A percentile compares a stretch with the other conserved stretches of the same genome.
phyloP scores from a whole-genome alignment of 148 eudicot genomes.

The Diospyros lotus region DNA sequence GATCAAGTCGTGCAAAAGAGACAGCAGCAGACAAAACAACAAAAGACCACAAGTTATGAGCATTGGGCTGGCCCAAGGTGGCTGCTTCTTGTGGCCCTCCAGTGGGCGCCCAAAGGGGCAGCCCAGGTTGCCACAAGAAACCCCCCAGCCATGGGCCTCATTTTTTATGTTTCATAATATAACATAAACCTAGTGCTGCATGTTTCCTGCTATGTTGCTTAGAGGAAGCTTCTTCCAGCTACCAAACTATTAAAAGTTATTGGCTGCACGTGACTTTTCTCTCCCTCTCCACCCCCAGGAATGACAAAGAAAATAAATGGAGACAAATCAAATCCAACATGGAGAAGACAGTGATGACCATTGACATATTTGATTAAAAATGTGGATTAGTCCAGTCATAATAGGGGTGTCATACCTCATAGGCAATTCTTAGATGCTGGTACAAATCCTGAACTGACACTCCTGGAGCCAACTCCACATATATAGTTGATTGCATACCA shows the following conservation, averaged over 20 bases:
- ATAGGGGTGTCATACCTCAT: slow-evolving; percentile 47
- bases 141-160: no score
- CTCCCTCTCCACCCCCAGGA: not conserved
- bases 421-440: slow-evolving; percentile 47
- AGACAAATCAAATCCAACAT: not conserved
- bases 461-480: slow-evolving; percentile 78
- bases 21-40: no score
- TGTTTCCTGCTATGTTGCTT: not conserved
- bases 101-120: no score
- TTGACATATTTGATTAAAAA: not conserved
- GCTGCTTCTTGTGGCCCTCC: no score
- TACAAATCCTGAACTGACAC: slow-evolving; percentile 64
- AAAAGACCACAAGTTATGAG: no score
- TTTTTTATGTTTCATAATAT: no score
- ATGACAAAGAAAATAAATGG: not conserved
- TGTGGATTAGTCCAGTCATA: not conserved
- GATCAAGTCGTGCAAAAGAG: no score
- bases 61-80: no score
- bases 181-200: not conserved
- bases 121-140: no score
- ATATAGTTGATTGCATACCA: slow-evolving; percentile 97
- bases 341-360: not conserved
- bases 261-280: not conserved
- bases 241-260: not conserved
- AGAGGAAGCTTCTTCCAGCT: not conserved